Evolutionary conservation across 2,329 filamentous ascomycete genomes (phyloP), one percentile per base, ranked within the genome.

Genomic region (Dothistroma septosporum): DNA sequence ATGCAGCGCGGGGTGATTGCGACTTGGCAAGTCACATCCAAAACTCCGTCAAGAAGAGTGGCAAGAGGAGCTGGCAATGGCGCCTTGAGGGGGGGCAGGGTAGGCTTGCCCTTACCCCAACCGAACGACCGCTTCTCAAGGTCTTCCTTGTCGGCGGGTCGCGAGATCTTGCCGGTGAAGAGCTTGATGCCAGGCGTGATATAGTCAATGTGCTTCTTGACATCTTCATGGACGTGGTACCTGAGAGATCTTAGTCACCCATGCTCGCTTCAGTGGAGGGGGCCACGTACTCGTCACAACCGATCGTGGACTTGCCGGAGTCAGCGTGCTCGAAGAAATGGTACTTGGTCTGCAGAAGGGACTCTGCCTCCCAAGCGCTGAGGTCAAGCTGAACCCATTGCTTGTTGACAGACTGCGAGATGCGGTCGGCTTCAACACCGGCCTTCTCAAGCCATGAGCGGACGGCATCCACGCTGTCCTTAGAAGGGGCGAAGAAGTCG

Each of bases 281-380:
- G 16, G 28, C 28, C 14, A 62, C 70, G 65, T 82, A 74, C 73
- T 65, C 66, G 59, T 74, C 73, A 57, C 74, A 76, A 35, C 73
- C 76, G 24, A 78, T 70, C 31, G 75, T 74, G 55, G 71, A 70
- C 48, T 71, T 72, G 2, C 80, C 83, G 56, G 82, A 73, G 9
- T 80, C 75, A 10, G 80, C 80, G 71, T 85, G 82, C 70, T 87
- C 84, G 63, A 83, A 82, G 47, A 85, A 80, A 59, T 85, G 83
- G 53, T 82, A 85, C 65, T 86, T 84, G 58, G 76, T 70, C 62
- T 73, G 69, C 6, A 79, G 68, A 7, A 80, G 66, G 14, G 57
- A 54, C 32, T 79, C 77, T 2, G 73, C 73, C 50, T 79, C 72
- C 3, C 60, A 59, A n/a, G 74, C 73, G 1, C 70, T 68, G 8